These are phyloP conservation scores for Apophysomyces ossiformis DNA, from an alignment of 371 early-diverging fungal species.

Conservation along the genomic window DNA sequence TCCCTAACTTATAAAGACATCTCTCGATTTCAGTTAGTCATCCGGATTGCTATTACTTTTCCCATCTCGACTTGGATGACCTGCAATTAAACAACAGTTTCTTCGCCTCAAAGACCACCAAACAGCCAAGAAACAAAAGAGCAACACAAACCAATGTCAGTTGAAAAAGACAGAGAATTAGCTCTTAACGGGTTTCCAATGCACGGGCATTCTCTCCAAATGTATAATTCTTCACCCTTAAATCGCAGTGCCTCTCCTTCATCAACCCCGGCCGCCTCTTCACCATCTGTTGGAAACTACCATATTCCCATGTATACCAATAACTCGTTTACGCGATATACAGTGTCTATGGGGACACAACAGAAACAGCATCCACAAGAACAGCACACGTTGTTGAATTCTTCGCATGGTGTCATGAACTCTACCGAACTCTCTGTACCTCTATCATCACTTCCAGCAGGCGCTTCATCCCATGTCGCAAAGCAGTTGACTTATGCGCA, in stretches of 20 bases:
- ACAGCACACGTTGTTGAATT: constrained; percentile 24
- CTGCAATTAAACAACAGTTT: too few species aligned
- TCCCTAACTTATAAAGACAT: too few species aligned
- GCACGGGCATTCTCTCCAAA: constrained; percentile 18
- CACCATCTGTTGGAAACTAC: constrained; percentile 40
- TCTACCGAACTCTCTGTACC: constrained; percentile 26
- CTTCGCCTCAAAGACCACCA: too few species aligned
- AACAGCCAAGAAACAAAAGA: too few species aligned
- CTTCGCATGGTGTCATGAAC: constrained; percentile 14
- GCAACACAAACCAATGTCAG: constrained; percentile 16
- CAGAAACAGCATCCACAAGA: constrained; percentile 19
- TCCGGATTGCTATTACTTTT: too few species aligned
- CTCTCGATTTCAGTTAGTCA: too few species aligned
- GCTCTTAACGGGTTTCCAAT: constrained; percentile 22
- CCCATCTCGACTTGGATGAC: too few species aligned
- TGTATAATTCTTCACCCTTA: constrained; percentile 47
- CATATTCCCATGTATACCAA: constrained; percentile 48
- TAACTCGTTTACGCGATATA: constrained; percentile 48
- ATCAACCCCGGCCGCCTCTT: constrained; percentile 29
- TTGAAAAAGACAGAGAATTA: constrained; percentile 32
- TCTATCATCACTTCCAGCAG: constrained; percentile 33
- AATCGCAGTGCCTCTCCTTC: neutral
- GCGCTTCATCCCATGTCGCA: constrained; percentile 61
- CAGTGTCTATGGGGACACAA: constrained; percentile 49
- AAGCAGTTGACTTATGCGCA: constrained; percentile 75